These are phyloP conservation scores for Aspergillus unguis DNA, from an alignment of 2,329 filamentous ascomycete genomes.

Conservation along the genomic window DNA sequence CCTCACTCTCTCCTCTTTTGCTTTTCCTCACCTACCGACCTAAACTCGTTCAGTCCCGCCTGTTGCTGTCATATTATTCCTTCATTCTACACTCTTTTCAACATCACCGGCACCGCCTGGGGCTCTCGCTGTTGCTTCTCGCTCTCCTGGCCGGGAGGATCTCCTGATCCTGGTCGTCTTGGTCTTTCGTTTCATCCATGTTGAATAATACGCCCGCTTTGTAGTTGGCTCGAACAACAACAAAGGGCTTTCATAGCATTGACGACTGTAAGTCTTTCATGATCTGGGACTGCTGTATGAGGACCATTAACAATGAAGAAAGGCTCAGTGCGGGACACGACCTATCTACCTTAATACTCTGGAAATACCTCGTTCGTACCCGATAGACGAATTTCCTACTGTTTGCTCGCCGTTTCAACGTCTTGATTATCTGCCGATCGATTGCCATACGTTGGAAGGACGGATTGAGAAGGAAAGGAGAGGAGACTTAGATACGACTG, in stretches of 20 bases:
- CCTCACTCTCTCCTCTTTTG: conserved; percentile 11
- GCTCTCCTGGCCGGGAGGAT: conserved; percentile 16
- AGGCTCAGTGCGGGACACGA: conserved; percentile 5
- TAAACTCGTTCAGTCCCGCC: not conserved
- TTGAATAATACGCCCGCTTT: conserved; percentile 7
- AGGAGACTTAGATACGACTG: not conserved
- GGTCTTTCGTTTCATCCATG: conserved; percentile 9
- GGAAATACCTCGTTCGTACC: not conserved
- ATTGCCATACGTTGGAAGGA: not conserved
- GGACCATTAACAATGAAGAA: not conserved
- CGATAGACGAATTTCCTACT: not conserved
- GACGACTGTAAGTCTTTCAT: not conserved
- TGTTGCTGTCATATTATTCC: not conserved
- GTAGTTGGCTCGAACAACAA: conserved; percentile 4
- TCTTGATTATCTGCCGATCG: not conserved
- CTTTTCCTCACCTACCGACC: conserved; percentile 4
- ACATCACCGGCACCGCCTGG: not conserved
- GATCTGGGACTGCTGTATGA: not conserved
- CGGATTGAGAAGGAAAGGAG: not conserved
- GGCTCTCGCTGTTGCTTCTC: conserved; percentile 17
- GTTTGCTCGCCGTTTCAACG: not conserved
- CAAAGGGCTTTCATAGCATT: not conserved
- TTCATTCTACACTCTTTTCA: conserved; percentile 5
- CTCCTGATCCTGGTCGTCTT: conserved; percentile 15
- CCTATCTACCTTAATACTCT: not conserved